Evolutionary conservation across 2,329 filamentous ascomycete genomes (phyloP).

Genomic region (Penicillium sp.): DNA sequence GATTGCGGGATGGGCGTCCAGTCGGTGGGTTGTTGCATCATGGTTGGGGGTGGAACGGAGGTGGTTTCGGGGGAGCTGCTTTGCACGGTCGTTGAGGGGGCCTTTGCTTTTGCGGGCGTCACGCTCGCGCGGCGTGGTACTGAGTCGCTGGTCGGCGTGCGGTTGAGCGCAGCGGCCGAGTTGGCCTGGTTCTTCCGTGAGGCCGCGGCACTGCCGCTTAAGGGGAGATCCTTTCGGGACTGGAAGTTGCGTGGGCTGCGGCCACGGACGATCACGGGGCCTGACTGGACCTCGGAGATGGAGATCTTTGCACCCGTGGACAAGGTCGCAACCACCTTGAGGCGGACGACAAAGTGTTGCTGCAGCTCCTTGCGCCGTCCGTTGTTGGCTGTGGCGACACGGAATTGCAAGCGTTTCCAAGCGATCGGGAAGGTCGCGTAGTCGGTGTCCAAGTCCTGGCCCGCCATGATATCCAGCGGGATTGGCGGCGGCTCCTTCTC

Average conservation of each 20-base stretch:
- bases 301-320: slow-evolving; percentile 81
- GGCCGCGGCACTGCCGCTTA: slow-evolving; percentile 77
- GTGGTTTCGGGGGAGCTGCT: slow-evolving; percentile 41
- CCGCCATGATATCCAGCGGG: slow-evolving; percentile 68
- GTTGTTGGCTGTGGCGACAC: slow-evolving; percentile 95
- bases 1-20: slow-evolving; percentile 43
- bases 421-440: slow-evolving; percentile 90
- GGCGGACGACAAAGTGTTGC: slow-evolving; percentile 88
- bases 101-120: slow-evolving; percentile 34
- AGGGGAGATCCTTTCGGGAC: slow-evolving; percentile 86
- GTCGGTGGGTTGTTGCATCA: slow-evolving; percentile 34
- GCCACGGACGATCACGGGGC: slow-evolving; percentile 90
- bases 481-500: slow-evolving; percentile 89
- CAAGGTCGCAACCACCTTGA: slow-evolving; percentile 84
- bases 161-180: slow-evolving; percentile 34
- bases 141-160: slow-evolving; percentile 37
- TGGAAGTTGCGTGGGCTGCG: slow-evolving; percentile 95
- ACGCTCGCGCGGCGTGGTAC: slow-evolving; percentile 31
- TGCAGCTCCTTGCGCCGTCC: slow-evolving; percentile 92
- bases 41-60: slow-evolving; percentile 33
- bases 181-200: slow-evolving; percentile 68
- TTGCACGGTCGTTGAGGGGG: slow-evolving; percentile 28
- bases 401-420: slow-evolving; percentile 91
- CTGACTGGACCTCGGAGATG: slow-evolving; percentile 81
- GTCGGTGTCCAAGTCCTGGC: slow-evolving; percentile 76